Base-by-base conservation (phyloP, 2,329 filamentous ascomycete species). In the Xylaria sp. region DNA sequence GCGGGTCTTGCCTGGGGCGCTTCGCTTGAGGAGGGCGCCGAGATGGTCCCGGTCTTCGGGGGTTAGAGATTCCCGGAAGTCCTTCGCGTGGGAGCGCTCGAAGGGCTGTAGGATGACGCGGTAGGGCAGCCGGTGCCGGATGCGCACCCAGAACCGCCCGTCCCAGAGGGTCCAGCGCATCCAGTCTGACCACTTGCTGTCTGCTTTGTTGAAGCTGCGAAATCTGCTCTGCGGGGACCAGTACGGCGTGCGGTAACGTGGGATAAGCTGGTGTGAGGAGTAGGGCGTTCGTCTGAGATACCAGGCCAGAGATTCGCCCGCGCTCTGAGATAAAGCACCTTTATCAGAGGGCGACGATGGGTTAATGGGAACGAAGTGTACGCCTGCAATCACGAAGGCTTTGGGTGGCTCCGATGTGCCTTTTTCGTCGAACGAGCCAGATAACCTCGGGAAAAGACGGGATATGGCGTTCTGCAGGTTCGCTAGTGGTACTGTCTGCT, bases 61-160 rank as follows among this genome's bases (percentile, higher is more conserved):
- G 0, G 58, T 41, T 2, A 89, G 80, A 0, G 80, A 80, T 50
- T 82, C 82, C 20, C 85, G 83, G 70, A 89, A 88, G 0, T 78
- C 70, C 72, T 86, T 85, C 50, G 82, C 81, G 68, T 85, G 78
- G 41, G 81, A 80, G 1, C 74, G 71, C 2, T 80, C 76, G 72
- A 87, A 85, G 0, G 87, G 87, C 41, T 81, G 81, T 1, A 89
- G 70, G 20, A 80, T 76, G 18, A 87, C 78, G 15, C 77, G 76
- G 59, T 80, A 80, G 2, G 82, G 82, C 7, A 84, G 78, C 5
- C 83, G 82, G 56, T 82, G 79, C 23, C 79, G 78, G 10, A 89
- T 65, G 18, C 84, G 82, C 18, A 90, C 78, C 89, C 89, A 91
- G 78, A 85, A 91, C 1, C 89, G 86, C 0, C 88, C 86, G 76